Evolutionary conservation across 1,284 basidiomycete genomes (phyloP).

Genomic region (Hypsizygus ulmarius): DNA sequence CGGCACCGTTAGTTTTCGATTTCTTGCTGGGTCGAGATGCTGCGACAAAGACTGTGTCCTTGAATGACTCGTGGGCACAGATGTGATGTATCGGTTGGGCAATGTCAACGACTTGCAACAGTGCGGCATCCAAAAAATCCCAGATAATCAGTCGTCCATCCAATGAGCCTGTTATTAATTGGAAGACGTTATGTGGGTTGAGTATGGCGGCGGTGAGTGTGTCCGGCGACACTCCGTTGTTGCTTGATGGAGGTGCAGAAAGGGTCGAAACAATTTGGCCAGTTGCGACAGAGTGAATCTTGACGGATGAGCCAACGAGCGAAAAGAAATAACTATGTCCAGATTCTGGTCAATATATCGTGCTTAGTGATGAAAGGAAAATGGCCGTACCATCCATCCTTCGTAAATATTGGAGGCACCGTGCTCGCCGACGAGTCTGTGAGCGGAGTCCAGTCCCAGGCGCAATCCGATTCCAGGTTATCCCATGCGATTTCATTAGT

Average conservation of each 20-base stretch:
- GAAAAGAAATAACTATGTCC: slow-evolving; percentile 81
- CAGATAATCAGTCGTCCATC: slow-evolving; percentile 88
- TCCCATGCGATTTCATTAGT: slow-evolving; percentile 9
- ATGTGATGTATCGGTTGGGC: slow-evolving; percentile 74
- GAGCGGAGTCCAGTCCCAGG: slow-evolving; percentile 72
- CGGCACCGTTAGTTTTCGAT: slow-evolving; percentile 40
- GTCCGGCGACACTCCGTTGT: slow-evolving; percentile 44
- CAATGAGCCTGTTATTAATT: slow-evolving; percentile 83
- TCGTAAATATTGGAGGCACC: slow-evolving; percentile 76
- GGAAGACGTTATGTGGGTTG: slow-evolving; percentile 86
- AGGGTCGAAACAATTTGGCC: slow-evolving; percentile 84
- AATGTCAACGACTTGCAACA: slow-evolving; percentile 74
- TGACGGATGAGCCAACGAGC: slow-evolving; percentile 71
- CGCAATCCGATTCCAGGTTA: slow-evolving; percentile 28
- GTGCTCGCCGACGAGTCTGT: slow-evolving; percentile 68
- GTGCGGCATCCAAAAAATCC: slow-evolving; percentile 88
- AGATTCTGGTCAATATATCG: slow-evolving; percentile 8
- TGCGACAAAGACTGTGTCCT: slow-evolving; percentile 69
- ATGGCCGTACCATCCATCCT: slow-evolving; percentile 74
- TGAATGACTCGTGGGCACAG: slow-evolving; percentile 64
- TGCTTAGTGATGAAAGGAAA: slow-evolving; percentile 4
- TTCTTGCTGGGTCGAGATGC: slow-evolving; percentile 52
- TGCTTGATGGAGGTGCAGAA: slow-evolving; percentile 41
- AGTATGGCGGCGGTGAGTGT: slow-evolving; percentile 75
- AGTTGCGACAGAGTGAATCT: slow-evolving; percentile 76